These are phyloP conservation scores for Syzygium aromaticum DNA, from an alignment of 345 rosid genomes.

Conservation along the genomic window DNA sequence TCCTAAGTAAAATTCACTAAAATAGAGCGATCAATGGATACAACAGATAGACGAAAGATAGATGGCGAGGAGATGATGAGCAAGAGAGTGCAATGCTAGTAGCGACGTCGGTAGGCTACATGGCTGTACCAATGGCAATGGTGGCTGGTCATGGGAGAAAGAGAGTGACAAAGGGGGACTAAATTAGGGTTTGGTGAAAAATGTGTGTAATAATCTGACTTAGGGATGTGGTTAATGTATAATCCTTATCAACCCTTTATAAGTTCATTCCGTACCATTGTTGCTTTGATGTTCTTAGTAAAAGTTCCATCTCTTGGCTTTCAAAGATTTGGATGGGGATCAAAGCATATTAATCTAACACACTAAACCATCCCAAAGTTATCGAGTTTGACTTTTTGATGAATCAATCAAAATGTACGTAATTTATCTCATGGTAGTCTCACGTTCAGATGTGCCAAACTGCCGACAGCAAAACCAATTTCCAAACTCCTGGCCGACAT, in stretches of 20 bases:
- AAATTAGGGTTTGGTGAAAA: not conserved
- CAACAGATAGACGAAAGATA: not conserved
- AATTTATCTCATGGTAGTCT: not conserved
- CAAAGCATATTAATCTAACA: not conserved
- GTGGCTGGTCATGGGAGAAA: not conserved
- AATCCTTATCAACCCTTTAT: not conserved
- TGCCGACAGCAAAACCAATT: not conserved
- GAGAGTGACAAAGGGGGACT: not conserved
- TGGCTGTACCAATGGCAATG: not conserved
- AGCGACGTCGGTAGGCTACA: not conserved
- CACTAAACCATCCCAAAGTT: not conserved
- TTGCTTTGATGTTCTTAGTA: not conserved
- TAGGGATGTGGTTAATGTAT: not conserved
- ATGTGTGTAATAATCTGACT: not conserved
- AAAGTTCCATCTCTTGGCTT: not conserved
- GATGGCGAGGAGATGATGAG: not conserved
- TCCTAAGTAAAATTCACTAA: not conserved
- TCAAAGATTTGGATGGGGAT: not conserved
- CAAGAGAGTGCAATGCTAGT: not conserved
- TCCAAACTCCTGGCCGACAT: not conserved
- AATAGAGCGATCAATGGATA: not conserved
- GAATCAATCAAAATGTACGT: not conserved
- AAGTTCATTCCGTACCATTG: not conserved
- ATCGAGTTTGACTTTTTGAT: not conserved
- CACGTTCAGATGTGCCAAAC: not conserved